Conservation (phyloP, 441 rosid genomes). For the Metrosideros polymorpha region DNA sequence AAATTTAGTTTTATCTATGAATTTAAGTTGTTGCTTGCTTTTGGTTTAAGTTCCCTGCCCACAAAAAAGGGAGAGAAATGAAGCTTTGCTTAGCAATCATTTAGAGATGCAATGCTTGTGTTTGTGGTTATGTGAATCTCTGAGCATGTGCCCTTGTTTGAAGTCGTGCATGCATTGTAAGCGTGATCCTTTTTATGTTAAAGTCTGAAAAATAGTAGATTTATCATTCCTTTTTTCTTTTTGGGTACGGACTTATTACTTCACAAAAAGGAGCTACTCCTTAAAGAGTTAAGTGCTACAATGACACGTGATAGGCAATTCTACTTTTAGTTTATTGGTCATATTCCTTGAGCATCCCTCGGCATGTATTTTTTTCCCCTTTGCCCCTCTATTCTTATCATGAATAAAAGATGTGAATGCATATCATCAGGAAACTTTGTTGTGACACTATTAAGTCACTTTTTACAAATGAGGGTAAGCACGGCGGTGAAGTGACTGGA, state of each 20-base stretch:
- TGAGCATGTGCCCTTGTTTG: neutral
- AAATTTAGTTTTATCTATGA: neutral
- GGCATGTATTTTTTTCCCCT: neutral
- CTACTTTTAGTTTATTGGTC: neutral
- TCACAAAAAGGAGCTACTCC: neutral
- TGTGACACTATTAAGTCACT: constrained; percentile 64
- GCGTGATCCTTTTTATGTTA: neutral
- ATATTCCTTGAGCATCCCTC: neutral
- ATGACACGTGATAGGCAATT: neutral
- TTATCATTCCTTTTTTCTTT: neutral
- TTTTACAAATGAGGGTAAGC: constrained; percentile 73
- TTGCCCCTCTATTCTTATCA: neutral
- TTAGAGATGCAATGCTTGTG: neutral
- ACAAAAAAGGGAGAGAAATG: neutral
- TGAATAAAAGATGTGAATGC: neutral
- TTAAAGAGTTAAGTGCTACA: neutral
- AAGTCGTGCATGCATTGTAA: neutral
- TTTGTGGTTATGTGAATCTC: neutral
- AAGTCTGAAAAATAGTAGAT: neutral
- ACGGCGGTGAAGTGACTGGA: constrained; percentile 75
- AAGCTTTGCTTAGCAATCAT: neutral
- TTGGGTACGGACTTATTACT: neutral
- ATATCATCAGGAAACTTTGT: constrained; percentile 65
- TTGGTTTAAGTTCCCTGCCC: neutral
- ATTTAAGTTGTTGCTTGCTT: neutral